A percentile compares a stretch with the other conserved stretches of the same genome.
Conservation (phyloP, 495 filamentous ascomycete species). For the Penicillium steckii region DNA sequence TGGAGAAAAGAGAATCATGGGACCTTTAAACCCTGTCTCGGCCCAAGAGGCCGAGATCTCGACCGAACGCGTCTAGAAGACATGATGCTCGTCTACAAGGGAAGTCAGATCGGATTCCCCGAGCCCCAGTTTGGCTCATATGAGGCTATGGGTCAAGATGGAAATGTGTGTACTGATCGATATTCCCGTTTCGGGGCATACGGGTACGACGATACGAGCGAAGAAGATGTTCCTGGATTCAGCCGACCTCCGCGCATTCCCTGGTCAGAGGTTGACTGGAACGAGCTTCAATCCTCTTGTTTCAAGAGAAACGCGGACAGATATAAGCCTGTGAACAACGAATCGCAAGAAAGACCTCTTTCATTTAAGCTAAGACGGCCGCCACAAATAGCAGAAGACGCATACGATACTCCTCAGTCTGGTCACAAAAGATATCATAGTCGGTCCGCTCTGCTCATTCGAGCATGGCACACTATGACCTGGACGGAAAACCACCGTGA, state of each 20-base stretch:
- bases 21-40: slow-evolving; percentile 38
- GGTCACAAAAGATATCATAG: slow-evolving; percentile 16
- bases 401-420: background rate
- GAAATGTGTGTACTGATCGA: slow-evolving; percentile 52
- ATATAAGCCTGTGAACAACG: slow-evolving; percentile 27
- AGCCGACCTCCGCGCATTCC: slow-evolving; percentile 35
- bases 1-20: slow-evolving; percentile 47
- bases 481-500: slow-evolving; percentile 72
- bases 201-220: slow-evolving; percentile 40
- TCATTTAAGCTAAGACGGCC: slow-evolving; percentile 18
- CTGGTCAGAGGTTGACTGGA: slow-evolving; percentile 73
- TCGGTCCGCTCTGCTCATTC: slow-evolving; percentile 69
- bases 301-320: slow-evolving; percentile 59
- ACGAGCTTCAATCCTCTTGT: slow-evolving; percentile 64
- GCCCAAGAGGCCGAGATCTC: slow-evolving; percentile 44
- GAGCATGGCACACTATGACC: slow-evolving; percentile 63
- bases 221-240: slow-evolving; percentile 19
- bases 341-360: slow-evolving; percentile 12
- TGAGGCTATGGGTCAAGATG: slow-evolving; percentile 46
- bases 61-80: slow-evolving; percentile 45
- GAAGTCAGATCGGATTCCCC: slow-evolving; percentile 37
- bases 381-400: slow-evolving; percentile 3
- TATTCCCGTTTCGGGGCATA: slow-evolving; percentile 53
- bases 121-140: slow-evolving; percentile 46
- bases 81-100: slow-evolving; percentile 44